Base-by-base conservation (phyloP, 768 basidiomycete species). In the Trichaptum fuscoviolaceum region DNA sequence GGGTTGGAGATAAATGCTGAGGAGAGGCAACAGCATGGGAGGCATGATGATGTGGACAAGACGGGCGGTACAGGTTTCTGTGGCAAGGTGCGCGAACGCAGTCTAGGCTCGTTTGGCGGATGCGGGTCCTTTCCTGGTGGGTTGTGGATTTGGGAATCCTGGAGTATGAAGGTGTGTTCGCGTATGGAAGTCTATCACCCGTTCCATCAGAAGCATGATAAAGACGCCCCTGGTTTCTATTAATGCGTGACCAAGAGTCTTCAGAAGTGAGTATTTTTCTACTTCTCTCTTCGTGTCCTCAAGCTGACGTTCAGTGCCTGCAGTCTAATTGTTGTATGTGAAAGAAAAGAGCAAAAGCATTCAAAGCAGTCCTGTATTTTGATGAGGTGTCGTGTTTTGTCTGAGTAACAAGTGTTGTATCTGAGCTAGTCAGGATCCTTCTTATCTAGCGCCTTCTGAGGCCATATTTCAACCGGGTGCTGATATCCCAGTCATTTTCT, bases 1-100 rank as follows among this genome's bases (percentile, higher is more conserved):
- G 65, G 52, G 64, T 34, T 36, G 59, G 35, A 9, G 36, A 42
- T 30, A 58, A 62, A 20, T n/a, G 63, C n/a, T 23, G 67, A 68
- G 18, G 17, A 4, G 18, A 24, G 61, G 62, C 52, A 25, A 15
- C 61, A 66, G 63, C 27, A 52, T 12, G 42, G 42, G 42, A 52
- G 20, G 20, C 42, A 20, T 20, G 30, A 18, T 27, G 60, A 10
- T 18, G 3, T 12, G 5, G 9, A 61, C n/a, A 23, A 2, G 60
- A 61, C 34, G 34, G 34, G 60, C 17, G 63, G 26, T 34, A 10
- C 25, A 63, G 30, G 42, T 52, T 20, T 52, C 42, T 52, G 42
- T 52, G 42, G 42, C 42, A 52, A 52, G 42, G 42, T 12, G 42
- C 42, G 42, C 42, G 42, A 20, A 52, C 42, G 42, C 12, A 20